Evolutionary conservation across 345 rosid species (phyloP).

Genomic region (Microcos paniculata): DNA sequence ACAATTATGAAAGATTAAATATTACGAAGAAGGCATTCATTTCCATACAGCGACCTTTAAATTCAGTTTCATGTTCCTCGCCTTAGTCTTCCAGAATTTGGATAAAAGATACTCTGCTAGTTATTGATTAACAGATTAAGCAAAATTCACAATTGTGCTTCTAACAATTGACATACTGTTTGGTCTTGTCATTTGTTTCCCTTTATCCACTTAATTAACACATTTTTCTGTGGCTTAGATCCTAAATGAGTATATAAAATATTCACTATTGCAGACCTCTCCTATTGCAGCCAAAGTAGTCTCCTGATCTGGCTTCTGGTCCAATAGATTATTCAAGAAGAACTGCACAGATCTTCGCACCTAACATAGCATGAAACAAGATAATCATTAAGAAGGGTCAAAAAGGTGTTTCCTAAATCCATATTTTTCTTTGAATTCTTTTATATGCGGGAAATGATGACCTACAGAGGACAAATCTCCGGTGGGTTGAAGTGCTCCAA

Average conservation of each 20-base stretch:
- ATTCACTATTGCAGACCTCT: conserved; percentile 50
- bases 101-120: background rate
- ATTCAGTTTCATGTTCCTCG: background rate
- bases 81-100: background rate
- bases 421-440: background rate
- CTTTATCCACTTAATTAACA: background rate
- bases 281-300: conserved; percentile 88
- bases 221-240: background rate
- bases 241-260: background rate
- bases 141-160: background rate
- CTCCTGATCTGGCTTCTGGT: conserved; percentile 85
- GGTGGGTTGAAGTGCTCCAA: conserved; percentile 91
- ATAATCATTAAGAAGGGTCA: background rate
- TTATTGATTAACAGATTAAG: background rate
- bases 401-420: background rate
- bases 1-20: background rate
- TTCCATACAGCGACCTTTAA: background rate
- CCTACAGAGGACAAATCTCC: conserved; percentile 93
- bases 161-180: background rate
- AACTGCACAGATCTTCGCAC: conserved; percentile 96
- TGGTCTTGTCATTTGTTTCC: background rate
- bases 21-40: background rate
- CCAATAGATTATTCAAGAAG: conserved; percentile 77
- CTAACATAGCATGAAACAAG: conserved; percentile 32
- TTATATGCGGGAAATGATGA: background rate